Evolutionary conservation across 257 asterid genomes (phyloP).

Genomic region (Schizonepeta tenuifolia): DNA sequence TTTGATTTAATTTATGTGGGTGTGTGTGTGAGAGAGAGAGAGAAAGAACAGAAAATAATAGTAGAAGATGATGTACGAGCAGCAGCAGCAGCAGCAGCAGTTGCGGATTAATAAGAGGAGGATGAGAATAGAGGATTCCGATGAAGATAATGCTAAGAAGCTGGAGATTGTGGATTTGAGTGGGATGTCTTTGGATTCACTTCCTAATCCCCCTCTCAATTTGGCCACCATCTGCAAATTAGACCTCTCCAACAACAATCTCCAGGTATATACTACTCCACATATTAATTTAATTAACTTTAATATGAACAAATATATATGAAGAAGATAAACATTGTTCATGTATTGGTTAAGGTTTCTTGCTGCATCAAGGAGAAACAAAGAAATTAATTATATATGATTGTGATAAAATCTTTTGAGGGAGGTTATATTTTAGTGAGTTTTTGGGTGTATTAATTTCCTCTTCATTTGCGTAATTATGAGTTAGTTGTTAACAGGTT

Average conservation of each 20-base stretch:
- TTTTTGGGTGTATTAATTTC: background rate
- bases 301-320: too few relatives aligned
- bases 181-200: conserved; percentile 62
- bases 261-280: too few relatives aligned
- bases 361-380: too few relatives aligned
- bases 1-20: background rate
- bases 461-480: too few relatives aligned
- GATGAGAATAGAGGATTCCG: background rate
- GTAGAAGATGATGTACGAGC: conserved; percentile 43
- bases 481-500: too few relatives aligned
- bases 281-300: too few relatives aligned
- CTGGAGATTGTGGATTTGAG: conserved; percentile 76
- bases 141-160: conserved; percentile 30
- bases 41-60: background rate
- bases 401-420: too few relatives aligned
- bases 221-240: conserved; percentile 66
- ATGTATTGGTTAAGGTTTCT: too few relatives aligned
- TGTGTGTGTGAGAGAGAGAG: conserved; percentile 1
- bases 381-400: too few relatives aligned
- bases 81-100: conserved; percentile 30
- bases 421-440: background rate
- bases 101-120: conserved; percentile 25
- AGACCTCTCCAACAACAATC: conserved; percentile 87
- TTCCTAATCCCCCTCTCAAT: conserved; percentile 61
- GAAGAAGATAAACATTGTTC: too few relatives aligned